Conservation (phyloP, 2,329 filamentous ascomycete species). For the Fusarium avenaceum region DNA sequence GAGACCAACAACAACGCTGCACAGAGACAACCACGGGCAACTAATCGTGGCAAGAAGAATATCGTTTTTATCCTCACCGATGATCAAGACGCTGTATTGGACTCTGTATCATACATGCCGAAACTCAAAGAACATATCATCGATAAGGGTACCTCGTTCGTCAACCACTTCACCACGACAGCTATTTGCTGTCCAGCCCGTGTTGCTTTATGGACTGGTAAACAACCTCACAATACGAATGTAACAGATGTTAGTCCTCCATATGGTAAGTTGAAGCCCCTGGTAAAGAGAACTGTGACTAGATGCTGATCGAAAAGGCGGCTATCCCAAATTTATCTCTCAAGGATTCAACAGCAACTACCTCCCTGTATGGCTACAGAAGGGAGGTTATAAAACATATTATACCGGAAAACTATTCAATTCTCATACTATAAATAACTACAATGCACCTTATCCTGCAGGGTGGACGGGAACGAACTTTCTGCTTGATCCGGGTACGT, state of each 20-base stretch:
- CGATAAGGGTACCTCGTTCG: slow-evolving; percentile 70
- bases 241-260: slow-evolving; percentile 70
- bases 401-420: slow-evolving; percentile 83
- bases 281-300: not conserved
- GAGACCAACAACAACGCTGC: not conserved
- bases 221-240: slow-evolving; percentile 78
- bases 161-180: slow-evolving; percentile 75
- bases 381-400: slow-evolving; percentile 77
- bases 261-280: slow-evolving; percentile 57
- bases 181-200: slow-evolving; percentile 77
- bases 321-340: slow-evolving; percentile 74
- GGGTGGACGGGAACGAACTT: slow-evolving; percentile 68
- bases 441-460: slow-evolving; percentile 67
- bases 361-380: slow-evolving; percentile 78
- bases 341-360: slow-evolving; percentile 76
- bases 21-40: not conserved
- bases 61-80: slow-evolving; percentile 77
- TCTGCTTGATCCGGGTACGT: slow-evolving; percentile 55
- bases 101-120: slow-evolving; percentile 73
- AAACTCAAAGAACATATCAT: slow-evolving; percentile 67
- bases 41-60: slow-evolving; percentile 57
- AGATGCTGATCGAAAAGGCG: slow-evolving; percentile 47
- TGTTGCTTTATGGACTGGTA: slow-evolving; percentile 75
- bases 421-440: slow-evolving; percentile 71
- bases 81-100: slow-evolving; percentile 74